Base-by-base conservation (phyloP, 805 yeast species). In the Komagataella populi region DNA sequence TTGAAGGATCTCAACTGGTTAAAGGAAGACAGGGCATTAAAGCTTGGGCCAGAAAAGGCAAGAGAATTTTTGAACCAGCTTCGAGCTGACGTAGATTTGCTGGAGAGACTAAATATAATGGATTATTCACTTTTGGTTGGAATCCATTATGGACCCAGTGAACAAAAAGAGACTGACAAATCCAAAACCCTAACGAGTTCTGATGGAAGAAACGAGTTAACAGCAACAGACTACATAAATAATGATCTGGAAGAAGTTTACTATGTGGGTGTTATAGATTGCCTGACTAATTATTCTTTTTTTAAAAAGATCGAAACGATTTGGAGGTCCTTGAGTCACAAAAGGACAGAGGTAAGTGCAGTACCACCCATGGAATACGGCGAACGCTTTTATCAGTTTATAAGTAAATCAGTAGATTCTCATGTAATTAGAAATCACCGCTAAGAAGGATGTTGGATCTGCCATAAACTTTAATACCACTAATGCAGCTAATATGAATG, bases 51-150 rank as follows among this genome's bases (percentile, higher is more conserved):
- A 0, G 60, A 66, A 7, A 88, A 85, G 59, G 70, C 76, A 44
- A 68, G 71, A 47, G 65, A 72, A 24, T 80, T 93, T 51, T 64
- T 86, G 30, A 66, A 72, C 16, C 99, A 93, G 65, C 70, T 93
- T 52, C 79, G 73, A 48, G 73, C 73, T 36, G 99, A 93, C 63
- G 93, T 88, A 17, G 65, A 70, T 52, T 72, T 93, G 20, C 71
- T 93, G 47, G 75, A 87, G 55, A 73, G 76, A 52, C 70, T 88
- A 55, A 88, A 89, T 58, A 90, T 87, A 43, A 93, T 93, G 99
- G 99, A 93, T 64, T 93, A 95, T 66, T 89, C 97, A 0, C 71
- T 93, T 55, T 70, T 93, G 48, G 68, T 95, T 47, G 99, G 99
- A 0, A 75, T 90, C 36, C 97, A 88, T 62, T 93, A 90, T 62